Evolutionary conservation across 371 early-diverging fungal genomes (phyloP).

Genomic region (Dichotomocladium elegans): DNA sequence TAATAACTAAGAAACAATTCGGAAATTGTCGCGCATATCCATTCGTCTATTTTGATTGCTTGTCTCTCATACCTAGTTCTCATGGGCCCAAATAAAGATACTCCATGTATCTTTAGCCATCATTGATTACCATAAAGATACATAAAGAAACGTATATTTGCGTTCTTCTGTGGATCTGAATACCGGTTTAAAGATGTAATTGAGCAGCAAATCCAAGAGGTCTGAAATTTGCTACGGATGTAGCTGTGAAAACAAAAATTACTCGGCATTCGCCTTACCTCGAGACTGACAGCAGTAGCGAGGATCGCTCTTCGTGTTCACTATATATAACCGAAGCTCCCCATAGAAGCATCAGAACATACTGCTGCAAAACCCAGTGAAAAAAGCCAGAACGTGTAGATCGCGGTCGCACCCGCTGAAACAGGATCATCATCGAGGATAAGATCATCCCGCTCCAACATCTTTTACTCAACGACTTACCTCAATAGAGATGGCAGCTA

Average conservation of each 20-base stretch:
- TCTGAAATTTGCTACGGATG: neutral
- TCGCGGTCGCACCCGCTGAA: constrained; percentile 39
- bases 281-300: neutral
- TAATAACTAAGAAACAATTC: too few relatives aligned
- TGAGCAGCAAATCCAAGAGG: too few relatives aligned
- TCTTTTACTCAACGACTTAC: constrained; percentile 36
- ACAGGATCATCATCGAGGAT: constrained; percentile 40
- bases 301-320: neutral
- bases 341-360: constrained; percentile 10
- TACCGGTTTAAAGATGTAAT: too few relatives aligned
- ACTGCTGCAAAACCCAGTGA: constrained; percentile 45
- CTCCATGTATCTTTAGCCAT: too few relatives aligned
- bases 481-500: constrained; percentile 33
- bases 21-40: too few relatives aligned
- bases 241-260: neutral
- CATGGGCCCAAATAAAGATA: too few relatives aligned
- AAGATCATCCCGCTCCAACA: constrained; percentile 46
- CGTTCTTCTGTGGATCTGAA: too few relatives aligned
- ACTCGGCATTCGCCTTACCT: neutral
- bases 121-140: too few relatives aligned
- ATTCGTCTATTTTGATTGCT: too few relatives aligned
- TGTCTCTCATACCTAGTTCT: too few relatives aligned
- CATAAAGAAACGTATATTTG: too few relatives aligned
- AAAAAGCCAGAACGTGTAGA: constrained; percentile 41
- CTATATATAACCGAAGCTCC: neutral